Conservation (phyloP, 2,329 filamentous ascomycete species). For the Amauroascus verrucosus region DNA sequence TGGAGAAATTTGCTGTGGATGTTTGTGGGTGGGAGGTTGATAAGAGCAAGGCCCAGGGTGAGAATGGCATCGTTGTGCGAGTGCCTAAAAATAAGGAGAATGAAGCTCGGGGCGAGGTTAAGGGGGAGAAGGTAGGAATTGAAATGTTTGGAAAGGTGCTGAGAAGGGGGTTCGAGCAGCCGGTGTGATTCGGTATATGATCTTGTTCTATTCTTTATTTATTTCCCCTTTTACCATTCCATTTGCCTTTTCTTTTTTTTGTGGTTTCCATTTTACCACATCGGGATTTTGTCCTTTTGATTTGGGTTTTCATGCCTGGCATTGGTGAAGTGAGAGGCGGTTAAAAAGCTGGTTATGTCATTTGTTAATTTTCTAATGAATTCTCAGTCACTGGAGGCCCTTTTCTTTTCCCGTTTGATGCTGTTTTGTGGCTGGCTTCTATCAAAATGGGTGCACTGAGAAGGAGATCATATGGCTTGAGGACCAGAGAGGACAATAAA, state of each 20-base stretch:
- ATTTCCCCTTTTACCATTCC: constrained; percentile 10
- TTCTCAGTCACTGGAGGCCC: constrained; percentile 11
- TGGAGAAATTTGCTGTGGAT: constrained; percentile 70
- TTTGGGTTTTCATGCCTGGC: background rate
- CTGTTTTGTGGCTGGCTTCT: background rate
- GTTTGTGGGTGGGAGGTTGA: constrained; percentile 81
- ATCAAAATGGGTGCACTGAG: background rate
- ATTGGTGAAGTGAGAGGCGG: constrained; percentile 5
- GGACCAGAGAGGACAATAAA: background rate
- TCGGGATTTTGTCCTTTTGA: background rate
- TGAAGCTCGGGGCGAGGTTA: constrained; percentile 90
- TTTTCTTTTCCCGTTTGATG: background rate
- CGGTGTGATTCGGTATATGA: constrained; percentile 40
- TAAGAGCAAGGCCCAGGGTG: constrained; percentile 36
- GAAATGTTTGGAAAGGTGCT: constrained; percentile 55
- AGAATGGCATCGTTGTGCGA: constrained; percentile 45
- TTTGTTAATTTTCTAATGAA: constrained; percentile 7
- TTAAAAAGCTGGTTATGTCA: background rate
- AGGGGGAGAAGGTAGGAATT: constrained; percentile 74
- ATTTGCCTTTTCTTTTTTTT: too few species aligned
- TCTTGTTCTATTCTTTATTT: constrained; percentile 12
- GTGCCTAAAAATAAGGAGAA: constrained; percentile 93
- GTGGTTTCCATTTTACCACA: background rate
- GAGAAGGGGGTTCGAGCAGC: constrained; percentile 75
- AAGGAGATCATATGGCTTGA: background rate